Conservation (phyloP, 768 basidiomycete genomes). For the Lanmaoa rubissima region DNA sequence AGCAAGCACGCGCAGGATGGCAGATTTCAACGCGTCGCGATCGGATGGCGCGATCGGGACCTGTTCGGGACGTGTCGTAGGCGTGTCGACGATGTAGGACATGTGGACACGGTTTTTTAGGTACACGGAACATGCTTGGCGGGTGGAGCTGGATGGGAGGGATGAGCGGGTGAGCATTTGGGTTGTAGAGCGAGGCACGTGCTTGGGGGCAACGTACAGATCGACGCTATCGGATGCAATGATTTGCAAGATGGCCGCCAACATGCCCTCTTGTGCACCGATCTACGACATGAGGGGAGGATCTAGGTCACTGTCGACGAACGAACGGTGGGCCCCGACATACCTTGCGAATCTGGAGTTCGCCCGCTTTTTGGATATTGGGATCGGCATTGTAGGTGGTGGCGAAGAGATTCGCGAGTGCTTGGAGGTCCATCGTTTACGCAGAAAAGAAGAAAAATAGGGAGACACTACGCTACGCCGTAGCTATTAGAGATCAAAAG, state of each 20-base stretch:
- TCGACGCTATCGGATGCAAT: constrained; percentile 76
- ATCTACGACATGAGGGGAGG: constrained; percentile 45
- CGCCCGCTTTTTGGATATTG: constrained; percentile 81
- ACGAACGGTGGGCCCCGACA: background rate
- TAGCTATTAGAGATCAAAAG: background rate
- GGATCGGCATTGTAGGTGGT: constrained; percentile 82
- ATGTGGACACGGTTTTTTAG: constrained; percentile 84
- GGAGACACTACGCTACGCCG: background rate
- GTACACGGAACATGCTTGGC: constrained; percentile 84
- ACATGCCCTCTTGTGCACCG: constrained; percentile 76
- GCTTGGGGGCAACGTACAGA: constrained; percentile 48
- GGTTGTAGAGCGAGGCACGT: constrained; percentile 33
- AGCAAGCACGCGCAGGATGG: constrained; percentile 69
- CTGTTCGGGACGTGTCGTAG: constrained; percentile 53
- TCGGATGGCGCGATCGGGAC: constrained; percentile 63
- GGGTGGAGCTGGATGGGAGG: constrained; percentile 54
- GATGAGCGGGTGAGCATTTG: background rate
- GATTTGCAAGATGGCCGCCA: constrained; percentile 82
- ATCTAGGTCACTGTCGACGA: background rate
- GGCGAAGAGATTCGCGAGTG: constrained; percentile 74
- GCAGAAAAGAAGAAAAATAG: background rate
- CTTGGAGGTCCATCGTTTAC: constrained; percentile 65
- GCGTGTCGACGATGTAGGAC: constrained; percentile 53
- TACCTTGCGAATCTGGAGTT: constrained; percentile 87
- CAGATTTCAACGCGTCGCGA: constrained; percentile 66